These are phyloP conservation scores for Sabuloglossum arenarium DNA, from an alignment of 495 filamentous ascomycete genomes.

Conservation along the genomic window DNA sequence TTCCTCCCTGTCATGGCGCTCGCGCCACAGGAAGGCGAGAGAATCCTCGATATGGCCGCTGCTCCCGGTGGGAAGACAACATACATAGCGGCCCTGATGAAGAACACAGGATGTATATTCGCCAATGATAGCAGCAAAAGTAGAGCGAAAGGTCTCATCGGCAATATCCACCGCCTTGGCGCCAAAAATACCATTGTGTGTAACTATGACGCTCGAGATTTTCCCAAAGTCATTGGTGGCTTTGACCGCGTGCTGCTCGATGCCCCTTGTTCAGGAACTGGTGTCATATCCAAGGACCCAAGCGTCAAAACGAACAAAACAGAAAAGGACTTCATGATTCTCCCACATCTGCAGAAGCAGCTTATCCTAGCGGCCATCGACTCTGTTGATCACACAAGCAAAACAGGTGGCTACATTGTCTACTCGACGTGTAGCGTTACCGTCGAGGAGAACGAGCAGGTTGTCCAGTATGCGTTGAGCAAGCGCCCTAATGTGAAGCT, in stretches of 20 bases:
- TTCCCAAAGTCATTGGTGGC: slow-evolving; percentile 82
- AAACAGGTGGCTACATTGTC: slow-evolving; percentile 83
- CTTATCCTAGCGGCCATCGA: slow-evolving; percentile 86
- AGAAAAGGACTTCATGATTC: slow-evolving; percentile 71
- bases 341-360: slow-evolving; percentile 89
- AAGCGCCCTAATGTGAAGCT: slow-evolving; percentile 85
- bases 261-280: slow-evolving; percentile 64
- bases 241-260: slow-evolving; percentile 75
- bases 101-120: slow-evolving; percentile 89
- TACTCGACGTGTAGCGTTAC: slow-evolving; percentile 88
- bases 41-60: slow-evolving; percentile 86
- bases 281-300: slow-evolving; percentile 88
- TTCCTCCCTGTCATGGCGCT: slow-evolving; percentile 97
- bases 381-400: slow-evolving; percentile 64
- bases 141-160: slow-evolving; percentile 89
- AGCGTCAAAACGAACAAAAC: slow-evolving; percentile 95
- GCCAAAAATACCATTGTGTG: slow-evolving; percentile 86
- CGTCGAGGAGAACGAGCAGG: slow-evolving; percentile 81
- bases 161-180: slow-evolving; percentile 91
- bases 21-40: slow-evolving; percentile 79
- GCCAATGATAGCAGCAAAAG: slow-evolving; percentile 90
- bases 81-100: slow-evolving; percentile 91
- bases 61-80: slow-evolving; percentile 96
- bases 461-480: slow-evolving; percentile 78
- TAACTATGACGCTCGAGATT: slow-evolving; percentile 81